Evolutionary conservation across 495 filamentous ascomycete species (phyloP), one percentile per base, ranked within the genome.

Genomic region (Choiromyces venosus): DNA sequence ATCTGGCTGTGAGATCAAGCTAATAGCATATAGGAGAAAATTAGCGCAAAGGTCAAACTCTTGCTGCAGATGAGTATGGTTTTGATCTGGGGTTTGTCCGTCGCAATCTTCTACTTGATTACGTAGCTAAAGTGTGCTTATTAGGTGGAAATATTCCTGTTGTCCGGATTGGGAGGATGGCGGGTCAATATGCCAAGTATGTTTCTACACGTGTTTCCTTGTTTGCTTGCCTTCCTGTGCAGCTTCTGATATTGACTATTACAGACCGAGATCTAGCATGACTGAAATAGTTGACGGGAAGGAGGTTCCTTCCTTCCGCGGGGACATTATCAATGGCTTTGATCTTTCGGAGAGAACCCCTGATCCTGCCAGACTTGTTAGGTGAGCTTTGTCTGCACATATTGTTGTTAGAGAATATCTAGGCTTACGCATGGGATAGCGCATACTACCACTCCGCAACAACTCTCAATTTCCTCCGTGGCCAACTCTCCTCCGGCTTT

Each of bases 391-490:
- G 46, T 14, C 64, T 42, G 64, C 68, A 37, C 37, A 12, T n/a
- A 64, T 3, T 65, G 21, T 14, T 33, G 25, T 21, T 36, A 12
- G 61, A 42, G 29, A 72, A 37, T 68, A 10, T 40, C 19, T 16
- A 46, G 52, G 40, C 39, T 69, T 7, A 44, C 33, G n/a, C n/a
- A 44, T 65, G 18, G 10, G 19, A 18, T 72, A 89, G 90, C 52
- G 94, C 95, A 4, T 99, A 99, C 84, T 94, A 96, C 82, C 93
- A 98, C 84, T 97, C 94, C 0, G 91, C 95, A 0, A 90, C 92
- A 44, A 99, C 95, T 0, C 86, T 97, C 37, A 99, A 99, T 84
- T 97, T 94, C 82, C 86, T 97, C 70, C 89, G 95, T 14, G 91
- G 90, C 1, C 88, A 93, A 67, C 83, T 99, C 46, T 85, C 92